phyloP scores from a whole-genome alignment of 2,329 filamentous ascomycete species.

The Trichoderma sp. region DNA sequence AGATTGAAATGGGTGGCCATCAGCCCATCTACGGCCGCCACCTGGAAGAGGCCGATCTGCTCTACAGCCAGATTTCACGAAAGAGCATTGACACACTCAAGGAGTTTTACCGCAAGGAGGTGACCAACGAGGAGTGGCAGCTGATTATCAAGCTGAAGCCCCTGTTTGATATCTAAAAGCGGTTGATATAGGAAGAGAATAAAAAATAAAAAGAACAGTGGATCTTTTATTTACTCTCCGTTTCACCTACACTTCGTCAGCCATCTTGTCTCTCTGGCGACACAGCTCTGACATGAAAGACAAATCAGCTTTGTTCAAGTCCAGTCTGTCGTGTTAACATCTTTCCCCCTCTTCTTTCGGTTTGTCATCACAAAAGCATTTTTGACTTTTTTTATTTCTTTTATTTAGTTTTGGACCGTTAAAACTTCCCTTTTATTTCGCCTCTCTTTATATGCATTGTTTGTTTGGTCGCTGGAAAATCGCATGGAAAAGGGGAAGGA shows the following conservation, averaged over 20 bases:
- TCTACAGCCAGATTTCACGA: slow-evolving; percentile 87
- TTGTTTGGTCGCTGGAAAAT: neutral
- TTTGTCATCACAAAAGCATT: neutral
- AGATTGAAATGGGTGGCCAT: slow-evolving; percentile 90
- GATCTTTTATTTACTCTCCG: neutral
- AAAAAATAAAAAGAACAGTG: neutral
- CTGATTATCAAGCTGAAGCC: slow-evolving; percentile 95
- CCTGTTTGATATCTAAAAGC: slow-evolving; percentile 75
- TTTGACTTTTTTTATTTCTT: neutral
- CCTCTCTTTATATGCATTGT: neutral
- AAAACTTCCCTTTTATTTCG: neutral
- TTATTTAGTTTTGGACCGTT: neutral
- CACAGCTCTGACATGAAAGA: neutral
- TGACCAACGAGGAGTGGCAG: slow-evolving; percentile 90
- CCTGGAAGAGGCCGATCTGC: slow-evolving; percentile 82
- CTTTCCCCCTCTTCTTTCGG: neutral
- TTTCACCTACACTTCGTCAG: neutral
- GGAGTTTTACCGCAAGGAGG: slow-evolving; percentile 88
- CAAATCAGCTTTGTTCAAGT: neutral
- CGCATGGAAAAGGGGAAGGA: neutral
- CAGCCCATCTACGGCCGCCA: slow-evolving; percentile 95
- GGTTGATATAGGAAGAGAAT: neutral
- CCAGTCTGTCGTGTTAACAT: neutral
- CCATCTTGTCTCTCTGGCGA: neutral
- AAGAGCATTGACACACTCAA: slow-evolving; percentile 92